Evolutionary conservation across 2,329 filamentous ascomycete species (phyloP).

Genomic region (Sphaerulina vaccinii): DNA sequence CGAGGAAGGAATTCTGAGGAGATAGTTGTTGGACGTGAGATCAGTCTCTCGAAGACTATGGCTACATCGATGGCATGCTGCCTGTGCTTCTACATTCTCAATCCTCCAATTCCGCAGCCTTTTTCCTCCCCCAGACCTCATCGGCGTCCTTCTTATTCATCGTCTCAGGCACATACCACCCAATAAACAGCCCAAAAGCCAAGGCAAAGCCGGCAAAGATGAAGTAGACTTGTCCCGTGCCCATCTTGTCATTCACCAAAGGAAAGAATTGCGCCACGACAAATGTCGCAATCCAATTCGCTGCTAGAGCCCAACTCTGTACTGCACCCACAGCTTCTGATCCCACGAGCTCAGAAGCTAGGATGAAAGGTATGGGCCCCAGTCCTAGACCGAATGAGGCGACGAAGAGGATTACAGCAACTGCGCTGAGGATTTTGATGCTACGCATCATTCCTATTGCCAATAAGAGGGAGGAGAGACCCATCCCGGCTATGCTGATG

Average conservation of each 20-base stretch:
- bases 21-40: not conserved
- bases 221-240: conserved; percentile 84
- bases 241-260: conserved; percentile 73
- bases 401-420: conserved; percentile 82
- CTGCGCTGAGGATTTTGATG: conserved; percentile 71
- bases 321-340: conserved; percentile 88
- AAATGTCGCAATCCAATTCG: conserved; percentile 89
- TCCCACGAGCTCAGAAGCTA: conserved; percentile 85
- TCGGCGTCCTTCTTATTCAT: conserved; percentile 79
- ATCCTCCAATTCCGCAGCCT: conserved; percentile 24
- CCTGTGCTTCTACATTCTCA: too few species aligned
- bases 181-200: conserved; percentile 69
- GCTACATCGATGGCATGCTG: too few species aligned
- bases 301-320: conserved; percentile 81
- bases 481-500: conserved; percentile 80
- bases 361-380: conserved; percentile 90
- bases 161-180: conserved; percentile 75
- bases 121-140: conserved; percentile 81
- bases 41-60: not conserved
- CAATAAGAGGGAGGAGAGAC: conserved; percentile 70
- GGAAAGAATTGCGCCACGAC: conserved; percentile 94
- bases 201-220: conserved; percentile 77
- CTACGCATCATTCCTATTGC: conserved; percentile 75
- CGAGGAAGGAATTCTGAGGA: too few species aligned
- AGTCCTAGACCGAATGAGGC: conserved; percentile 86